Evolutionary conservation across 345 rosid species (phyloP).

Genomic region (Balakata baccata): DNA sequence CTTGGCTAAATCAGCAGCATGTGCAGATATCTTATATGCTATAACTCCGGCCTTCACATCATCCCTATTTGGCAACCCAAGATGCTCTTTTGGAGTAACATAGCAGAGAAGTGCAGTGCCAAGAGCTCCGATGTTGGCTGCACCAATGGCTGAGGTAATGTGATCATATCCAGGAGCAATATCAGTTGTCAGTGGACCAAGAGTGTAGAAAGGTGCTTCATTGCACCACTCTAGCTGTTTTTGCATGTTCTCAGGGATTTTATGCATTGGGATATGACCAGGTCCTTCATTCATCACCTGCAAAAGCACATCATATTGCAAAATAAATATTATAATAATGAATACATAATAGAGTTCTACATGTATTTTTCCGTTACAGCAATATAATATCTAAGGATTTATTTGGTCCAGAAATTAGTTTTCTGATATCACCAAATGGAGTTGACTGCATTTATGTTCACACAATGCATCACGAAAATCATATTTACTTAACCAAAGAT

Average conservation of each 20-base stretch:
- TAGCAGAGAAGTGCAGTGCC: slow-evolving; percentile 99
- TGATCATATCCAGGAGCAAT: slow-evolving; percentile 98
- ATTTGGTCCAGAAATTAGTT: neutral
- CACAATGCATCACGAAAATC: neutral
- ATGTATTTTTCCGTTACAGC: neutral
- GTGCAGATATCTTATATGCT: slow-evolving; percentile 95
- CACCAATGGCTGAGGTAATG: slow-evolving; percentile 97
- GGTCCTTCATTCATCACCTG: slow-evolving; percentile 99
- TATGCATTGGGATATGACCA: slow-evolving; percentile 94
- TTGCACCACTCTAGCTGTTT: slow-evolving; percentile 98
- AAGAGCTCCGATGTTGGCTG: slow-evolving; percentile 97
- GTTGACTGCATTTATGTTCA: neutral
- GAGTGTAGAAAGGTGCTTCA: slow-evolving; percentile 98
- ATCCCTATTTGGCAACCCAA: slow-evolving; percentile 94
- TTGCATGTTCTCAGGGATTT: slow-evolving; percentile 98
- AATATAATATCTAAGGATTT: neutral
- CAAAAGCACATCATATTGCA: slow-evolving; percentile 7
- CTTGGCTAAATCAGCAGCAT: slow-evolving; percentile 97
- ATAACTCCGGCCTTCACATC: slow-evolving; percentile 98
- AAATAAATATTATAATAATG: neutral
- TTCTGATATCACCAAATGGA: neutral
- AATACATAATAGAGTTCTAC: neutral
- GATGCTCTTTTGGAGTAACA: slow-evolving; percentile 97
- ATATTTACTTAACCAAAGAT: neutral
- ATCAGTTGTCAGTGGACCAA: slow-evolving; percentile 95